Conservation (phyloP, 352 stramenopile genomes). For the Phytophthora pini region DNA sequence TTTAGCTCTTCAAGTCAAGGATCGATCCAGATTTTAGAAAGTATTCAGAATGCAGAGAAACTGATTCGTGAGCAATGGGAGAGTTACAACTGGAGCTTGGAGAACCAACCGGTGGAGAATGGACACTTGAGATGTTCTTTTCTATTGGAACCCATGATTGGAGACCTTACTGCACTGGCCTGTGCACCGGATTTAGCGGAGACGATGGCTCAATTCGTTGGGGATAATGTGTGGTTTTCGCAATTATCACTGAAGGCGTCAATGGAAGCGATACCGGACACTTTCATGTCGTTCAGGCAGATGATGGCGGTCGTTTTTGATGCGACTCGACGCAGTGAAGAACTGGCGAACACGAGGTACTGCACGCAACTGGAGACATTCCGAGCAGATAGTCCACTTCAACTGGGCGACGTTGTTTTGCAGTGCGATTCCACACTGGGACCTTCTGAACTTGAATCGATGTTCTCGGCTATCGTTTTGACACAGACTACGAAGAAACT, state of each 20-base stretch:
- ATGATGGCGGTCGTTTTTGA: slow-evolving; percentile 27
- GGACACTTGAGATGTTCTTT: slow-evolving; percentile 27
- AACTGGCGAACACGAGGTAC: slow-evolving; percentile 26
- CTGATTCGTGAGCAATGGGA: slow-evolving; percentile 23
- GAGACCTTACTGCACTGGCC: slow-evolving; percentile 6
- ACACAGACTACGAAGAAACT: slow-evolving; percentile 22
- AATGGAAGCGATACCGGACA: background rate
- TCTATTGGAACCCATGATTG: slow-evolving; percentile 21
- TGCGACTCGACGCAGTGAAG: slow-evolving; percentile 19
- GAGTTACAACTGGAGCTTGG: slow-evolving; percentile 25
- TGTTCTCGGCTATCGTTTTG: slow-evolving; percentile 22
- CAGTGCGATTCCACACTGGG: slow-evolving; percentile 9
- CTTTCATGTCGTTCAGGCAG: slow-evolving; percentile 19
- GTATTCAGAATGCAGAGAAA: slow-evolving; percentile 22
- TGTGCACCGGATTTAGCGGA: slow-evolving; percentile 19
- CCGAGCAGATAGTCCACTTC: slow-evolving; percentile 3
- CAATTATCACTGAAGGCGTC: slow-evolving; percentile 9
- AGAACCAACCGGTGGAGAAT: slow-evolving; percentile 19
- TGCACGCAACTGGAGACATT: background rate
- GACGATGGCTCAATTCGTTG: slow-evolving; percentile 21
- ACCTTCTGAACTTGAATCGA: slow-evolving; percentile 7
- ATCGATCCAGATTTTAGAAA: slow-evolving; percentile 15
- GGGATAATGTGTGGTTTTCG: slow-evolving; percentile 29
- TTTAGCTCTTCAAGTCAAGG: slow-evolving; percentile 8
- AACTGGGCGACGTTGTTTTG: slow-evolving; percentile 13